Conservation (phyloP, 2,329 filamentous ascomycete species). For the Aspergillus hortae region DNA sequence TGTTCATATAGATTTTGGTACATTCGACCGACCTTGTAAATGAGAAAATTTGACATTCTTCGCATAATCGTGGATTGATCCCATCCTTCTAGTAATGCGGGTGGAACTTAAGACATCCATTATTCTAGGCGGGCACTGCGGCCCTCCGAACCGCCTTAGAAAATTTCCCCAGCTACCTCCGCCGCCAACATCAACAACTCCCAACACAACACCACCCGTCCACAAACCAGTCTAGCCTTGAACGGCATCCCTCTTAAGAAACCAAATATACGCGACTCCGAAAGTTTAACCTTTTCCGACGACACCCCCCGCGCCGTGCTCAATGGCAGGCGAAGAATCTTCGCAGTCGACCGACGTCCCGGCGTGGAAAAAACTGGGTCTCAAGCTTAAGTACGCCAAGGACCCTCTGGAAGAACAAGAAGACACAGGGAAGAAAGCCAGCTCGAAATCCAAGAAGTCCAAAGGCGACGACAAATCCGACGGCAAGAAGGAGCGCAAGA, state of each 20-base stretch:
- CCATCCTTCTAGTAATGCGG: background rate
- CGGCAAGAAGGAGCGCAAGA: conserved; percentile 22
- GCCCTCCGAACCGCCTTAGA: conserved; percentile 10
- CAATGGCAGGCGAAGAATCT: conserved; percentile 23
- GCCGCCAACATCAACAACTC: no score
- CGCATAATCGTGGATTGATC: background rate
- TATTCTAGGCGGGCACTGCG: background rate
- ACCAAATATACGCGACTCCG: conserved; percentile 5
- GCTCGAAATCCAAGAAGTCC: conserved; percentile 8
- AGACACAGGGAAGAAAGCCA: conserved; percentile 4
- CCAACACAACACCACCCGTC: background rate
- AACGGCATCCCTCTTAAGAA: background rate
- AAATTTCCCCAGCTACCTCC: conserved; percentile 11
- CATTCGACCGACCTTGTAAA: background rate
- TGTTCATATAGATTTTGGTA: background rate
- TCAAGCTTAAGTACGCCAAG: conserved; percentile 57
- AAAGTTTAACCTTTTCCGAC: background rate
- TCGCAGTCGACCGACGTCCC: conserved; percentile 35
- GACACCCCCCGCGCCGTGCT: background rate
- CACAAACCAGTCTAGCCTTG: background rate
- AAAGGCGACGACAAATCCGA: conserved; percentile 8
- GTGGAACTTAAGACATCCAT: background rate
- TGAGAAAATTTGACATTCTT: background rate
- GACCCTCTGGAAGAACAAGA: conserved; percentile 22
- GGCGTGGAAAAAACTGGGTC: conserved; percentile 59